Base-by-base conservation (phyloP, 2,329 filamentous ascomycete genomes). In the Dryadomyces sulphureus region DNA sequence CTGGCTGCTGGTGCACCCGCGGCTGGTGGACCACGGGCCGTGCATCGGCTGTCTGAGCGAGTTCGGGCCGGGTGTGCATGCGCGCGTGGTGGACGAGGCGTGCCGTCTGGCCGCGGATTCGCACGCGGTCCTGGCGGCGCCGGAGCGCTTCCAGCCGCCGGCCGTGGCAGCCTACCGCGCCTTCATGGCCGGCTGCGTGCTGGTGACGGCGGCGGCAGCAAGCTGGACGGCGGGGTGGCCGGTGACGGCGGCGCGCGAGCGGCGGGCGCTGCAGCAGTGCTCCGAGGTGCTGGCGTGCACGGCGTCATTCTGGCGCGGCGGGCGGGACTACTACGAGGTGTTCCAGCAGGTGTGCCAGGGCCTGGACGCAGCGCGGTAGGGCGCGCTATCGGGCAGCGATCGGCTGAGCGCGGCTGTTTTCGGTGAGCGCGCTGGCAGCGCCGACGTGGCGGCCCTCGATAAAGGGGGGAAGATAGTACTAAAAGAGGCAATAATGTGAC, bases 271-370 rank as follows among this genome's bases (percentile, higher is more conserved):
- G 27, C 21, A 39, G 17, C 11, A 45, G 35, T 45, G 43, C 24
- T 32, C 43, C 24, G 43, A 45, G 35, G 43, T 45, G 21, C 35
- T 45, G 22, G 43, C 35, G 21, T 45, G 38, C 36, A 21, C 24
- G n/a, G 35, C 43, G 7, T 35, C 43, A 5, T 39, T 22, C 17
- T 45, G 43, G 43, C 43, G 35, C 3, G 43, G 43, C 21, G 43
- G 43, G 22, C 43, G 43, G 5, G 43, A 45, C 35, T 45, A 45
- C 12, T 45, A 45, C 35, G 43, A 45, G 24, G 43, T 39, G 24
- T 45, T 32, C 22, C 43, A 34, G 5, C 35, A 45, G 19, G 25
- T 45, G n/a, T 32, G n/a, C 2, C 25, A 17, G 17, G 43, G 43
- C 2, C 24, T 45, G 11, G 35, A 45, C 6, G 24, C 30, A 12